Evolutionary conservation across 768 basidiomycete genomes (phyloP), one percentile per base, ranked within the genome.

Genomic region (Tulasnella sp.): DNA sequence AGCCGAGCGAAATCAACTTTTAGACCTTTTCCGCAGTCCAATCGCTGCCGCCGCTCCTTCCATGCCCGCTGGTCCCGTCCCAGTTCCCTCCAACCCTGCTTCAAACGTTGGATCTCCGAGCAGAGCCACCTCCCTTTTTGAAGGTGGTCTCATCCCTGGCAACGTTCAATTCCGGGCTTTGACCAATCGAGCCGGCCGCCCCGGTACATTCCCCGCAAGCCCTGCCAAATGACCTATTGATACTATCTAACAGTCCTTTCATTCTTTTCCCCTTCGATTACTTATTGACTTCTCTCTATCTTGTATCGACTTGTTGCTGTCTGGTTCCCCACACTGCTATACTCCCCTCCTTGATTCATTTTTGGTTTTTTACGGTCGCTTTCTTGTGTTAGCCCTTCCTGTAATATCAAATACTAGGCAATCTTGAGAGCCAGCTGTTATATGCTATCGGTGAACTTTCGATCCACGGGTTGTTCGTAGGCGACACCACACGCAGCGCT

Each of bases 141-240:
- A 78, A 18, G 36, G 34, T 21, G 77, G 77, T 27, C n/a, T 78
- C 16, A 46, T 78, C 39, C 77, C 77, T 62, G 56, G 68, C 58
- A 78, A 78, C 71, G 77, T 78, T 1, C 77, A 78, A 27, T 78
- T 74, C 68, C 77, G 77, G 56, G 75, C 75, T 34, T 6, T 76
- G 10, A 52, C 75, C n/a, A 76, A 76, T 21, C 48, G 48, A n/a
- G 31, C 73, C 39, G 19, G 39, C 27, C 46, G 39, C 12, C 24
- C 73, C 44, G 73, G 73, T 6, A 52, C 48, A 21, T 24, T 52
- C 48, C 48, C 48, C 9, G 24, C 48, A 52, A 52, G 48, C 48
- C 48, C 48, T 52, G 21, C 48, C 48, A 52, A 52, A 10, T 52
- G 48, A 52, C 48, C 21, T 52, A 24, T 52, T 24, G 48, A 52